Evolutionary conservation across 768 basidiomycete genomes (phyloP).

Genomic region (Trametes cubensis): DNA sequence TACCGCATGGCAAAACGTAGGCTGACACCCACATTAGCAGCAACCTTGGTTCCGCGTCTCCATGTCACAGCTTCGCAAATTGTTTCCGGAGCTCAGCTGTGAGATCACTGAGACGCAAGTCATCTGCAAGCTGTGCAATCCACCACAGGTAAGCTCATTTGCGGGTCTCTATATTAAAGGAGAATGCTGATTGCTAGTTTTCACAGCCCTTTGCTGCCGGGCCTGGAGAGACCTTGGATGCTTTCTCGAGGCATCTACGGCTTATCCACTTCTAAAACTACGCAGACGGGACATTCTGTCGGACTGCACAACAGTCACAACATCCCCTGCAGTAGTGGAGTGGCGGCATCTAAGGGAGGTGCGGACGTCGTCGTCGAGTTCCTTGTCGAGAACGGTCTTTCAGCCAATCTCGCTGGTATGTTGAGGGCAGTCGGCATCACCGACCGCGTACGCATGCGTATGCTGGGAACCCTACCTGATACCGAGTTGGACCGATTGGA

Average conservation of each 20-base stretch:
- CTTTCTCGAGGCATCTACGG: neutral
- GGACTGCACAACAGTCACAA: neutral
- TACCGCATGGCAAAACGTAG: no score
- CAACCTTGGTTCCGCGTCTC: neutral
- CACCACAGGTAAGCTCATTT: neutral
- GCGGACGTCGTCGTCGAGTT: neutral
- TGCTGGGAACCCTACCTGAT: neutral
- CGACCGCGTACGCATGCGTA: neutral
- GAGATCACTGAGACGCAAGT: neutral
- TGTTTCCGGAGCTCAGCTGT: neutral
- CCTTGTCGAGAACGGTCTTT: conserved; percentile 5
- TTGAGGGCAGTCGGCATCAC: neutral
- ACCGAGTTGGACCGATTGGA: neutral
- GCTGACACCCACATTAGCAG: no score
- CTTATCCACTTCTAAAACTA: neutral
- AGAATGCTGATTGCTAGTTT: neutral
- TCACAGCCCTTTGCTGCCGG: neutral
- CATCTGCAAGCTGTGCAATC: neutral
- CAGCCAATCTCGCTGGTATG: neutral
- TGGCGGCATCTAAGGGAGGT: neutral
- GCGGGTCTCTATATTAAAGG: no score
- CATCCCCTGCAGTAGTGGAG: no score
- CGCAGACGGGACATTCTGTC: neutral
- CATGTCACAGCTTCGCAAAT: neutral
- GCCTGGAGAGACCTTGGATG: neutral